Conservation (phyloP, 352 stramenopile species). For the Poterioochromonas sp. region DNA sequence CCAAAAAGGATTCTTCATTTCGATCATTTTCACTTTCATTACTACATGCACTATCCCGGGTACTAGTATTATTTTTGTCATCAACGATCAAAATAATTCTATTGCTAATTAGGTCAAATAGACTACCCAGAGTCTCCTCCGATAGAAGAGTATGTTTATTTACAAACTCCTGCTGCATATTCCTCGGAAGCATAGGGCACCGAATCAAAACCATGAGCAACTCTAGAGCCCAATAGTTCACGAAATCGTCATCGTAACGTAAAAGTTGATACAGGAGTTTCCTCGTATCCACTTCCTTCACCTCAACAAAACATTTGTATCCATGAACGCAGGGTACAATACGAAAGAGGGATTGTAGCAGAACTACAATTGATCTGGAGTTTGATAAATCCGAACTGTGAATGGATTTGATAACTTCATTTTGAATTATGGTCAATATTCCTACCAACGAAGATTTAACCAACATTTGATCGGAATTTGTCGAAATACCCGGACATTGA, state of each 20-base stretch:
- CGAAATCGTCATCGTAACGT: slow-evolving; percentile 64
- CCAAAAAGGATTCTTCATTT: slow-evolving; percentile 23
- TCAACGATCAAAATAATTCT: neutral
- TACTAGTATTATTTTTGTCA: neutral
- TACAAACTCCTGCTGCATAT: slow-evolving; percentile 43
- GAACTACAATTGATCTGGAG: slow-evolving; percentile 55
- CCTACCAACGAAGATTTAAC: slow-evolving; percentile 63
- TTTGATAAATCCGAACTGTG: slow-evolving; percentile 58
- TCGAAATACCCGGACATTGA: slow-evolving; percentile 62
- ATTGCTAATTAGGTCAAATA: slow-evolving; percentile 43
- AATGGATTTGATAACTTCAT: slow-evolving; percentile 63
- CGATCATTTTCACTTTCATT: neutral
- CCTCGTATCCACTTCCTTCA: slow-evolving; percentile 53
- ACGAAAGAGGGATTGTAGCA: slow-evolving; percentile 68
- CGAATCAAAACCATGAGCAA: slow-evolving; percentile 27
- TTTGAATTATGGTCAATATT: slow-evolving; percentile 46
- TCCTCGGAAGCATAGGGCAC: slow-evolving; percentile 49
- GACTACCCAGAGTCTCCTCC: neutral
- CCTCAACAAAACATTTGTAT: slow-evolving; percentile 65
- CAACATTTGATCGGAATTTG: slow-evolving; percentile 65
- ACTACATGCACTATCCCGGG: neutral
- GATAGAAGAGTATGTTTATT: slow-evolving; percentile 55
- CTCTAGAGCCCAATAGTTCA: slow-evolving; percentile 60
- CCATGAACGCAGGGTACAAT: slow-evolving; percentile 71
- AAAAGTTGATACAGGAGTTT: slow-evolving; percentile 66